phyloP scores from a whole-genome alignment of 1,284 basidiomycete genomes.

The Limonomyces culmigenus region DNA sequence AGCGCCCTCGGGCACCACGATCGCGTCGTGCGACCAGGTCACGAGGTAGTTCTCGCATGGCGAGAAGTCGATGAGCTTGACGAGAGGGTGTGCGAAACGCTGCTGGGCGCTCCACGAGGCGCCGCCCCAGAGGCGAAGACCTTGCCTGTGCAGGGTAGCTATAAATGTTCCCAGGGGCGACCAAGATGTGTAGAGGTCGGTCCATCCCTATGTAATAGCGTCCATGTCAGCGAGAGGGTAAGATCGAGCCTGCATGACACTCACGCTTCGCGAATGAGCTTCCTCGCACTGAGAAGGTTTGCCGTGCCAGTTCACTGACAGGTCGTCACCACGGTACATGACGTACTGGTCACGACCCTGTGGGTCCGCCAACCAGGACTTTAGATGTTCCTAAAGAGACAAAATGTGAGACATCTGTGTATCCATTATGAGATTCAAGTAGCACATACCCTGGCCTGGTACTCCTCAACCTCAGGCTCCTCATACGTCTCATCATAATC shows the following conservation, averaged over 20 bases:
- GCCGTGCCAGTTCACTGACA: constrained; percentile 88
- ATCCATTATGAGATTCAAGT: neutral
- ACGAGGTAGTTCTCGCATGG: constrained; percentile 95
- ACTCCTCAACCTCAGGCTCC: constrained; percentile 70
- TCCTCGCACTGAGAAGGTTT: constrained; percentile 79
- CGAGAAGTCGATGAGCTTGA: constrained; percentile 95
- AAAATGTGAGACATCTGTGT: neutral
- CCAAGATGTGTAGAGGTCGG: constrained; percentile 96
- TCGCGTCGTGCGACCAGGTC: constrained; percentile 95
- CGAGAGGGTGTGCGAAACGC: constrained; percentile 90
- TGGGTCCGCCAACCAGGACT: constrained; percentile 87
- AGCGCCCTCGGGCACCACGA: constrained; percentile 73
- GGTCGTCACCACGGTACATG: constrained; percentile 85
- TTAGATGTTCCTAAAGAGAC: constrained; percentile 81
- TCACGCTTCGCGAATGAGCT: constrained; percentile 56
- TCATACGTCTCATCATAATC: constrained; percentile 73
- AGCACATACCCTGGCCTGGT: constrained; percentile 53
- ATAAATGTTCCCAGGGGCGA: constrained; percentile 92
- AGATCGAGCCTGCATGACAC: constrained; percentile 10
- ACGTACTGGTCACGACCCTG: constrained; percentile 93
- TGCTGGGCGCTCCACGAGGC: constrained; percentile 73
- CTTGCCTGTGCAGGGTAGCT: constrained; percentile 88
- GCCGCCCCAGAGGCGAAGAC: constrained; percentile 94
- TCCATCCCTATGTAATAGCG: constrained; percentile 58
- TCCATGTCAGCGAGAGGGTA: neutral